Conservation (phyloP, 2,329 filamentous ascomycete species). For the Leptographium wingfieldii region DNA sequence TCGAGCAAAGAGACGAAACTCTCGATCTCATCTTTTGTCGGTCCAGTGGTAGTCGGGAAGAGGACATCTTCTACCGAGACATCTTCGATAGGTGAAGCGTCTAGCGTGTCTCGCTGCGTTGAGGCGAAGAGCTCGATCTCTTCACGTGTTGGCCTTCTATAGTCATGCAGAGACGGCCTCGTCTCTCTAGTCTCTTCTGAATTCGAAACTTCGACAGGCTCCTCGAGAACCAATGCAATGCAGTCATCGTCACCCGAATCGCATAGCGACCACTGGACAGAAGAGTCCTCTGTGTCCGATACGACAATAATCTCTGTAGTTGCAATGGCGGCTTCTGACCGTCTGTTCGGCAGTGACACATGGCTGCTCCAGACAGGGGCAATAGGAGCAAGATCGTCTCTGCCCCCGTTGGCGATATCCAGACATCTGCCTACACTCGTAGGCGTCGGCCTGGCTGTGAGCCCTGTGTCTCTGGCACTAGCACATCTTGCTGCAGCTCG, state of each 20-base stretch:
- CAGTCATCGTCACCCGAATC: not conserved
- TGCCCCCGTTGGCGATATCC: not conserved
- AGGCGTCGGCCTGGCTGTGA: not conserved
- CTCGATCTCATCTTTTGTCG: not conserved
- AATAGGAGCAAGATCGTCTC: not conserved
- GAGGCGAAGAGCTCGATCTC: not conserved
- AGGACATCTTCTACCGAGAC: not conserved
- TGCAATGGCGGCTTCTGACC: not conserved
- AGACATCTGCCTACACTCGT: not conserved
- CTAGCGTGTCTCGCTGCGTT: not conserved
- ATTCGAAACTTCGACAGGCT: not conserved
- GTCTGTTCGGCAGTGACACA: not conserved
- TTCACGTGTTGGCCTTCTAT: not conserved
- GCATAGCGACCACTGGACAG: not conserved
- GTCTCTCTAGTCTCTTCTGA: not conserved
- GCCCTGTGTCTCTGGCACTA: not conserved
- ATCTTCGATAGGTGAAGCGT: not conserved
- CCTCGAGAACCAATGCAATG: not conserved
- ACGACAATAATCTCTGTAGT: not conserved
- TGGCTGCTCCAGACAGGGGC: not conserved
- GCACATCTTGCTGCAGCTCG: not conserved
- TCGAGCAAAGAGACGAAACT: not conserved
- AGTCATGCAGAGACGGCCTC: not conserved
- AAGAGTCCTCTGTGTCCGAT: not conserved
- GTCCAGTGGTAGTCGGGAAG: not conserved